Base-by-base conservation (phyloP, 108 stramenopile genomes). In the Hondaea fermentalgiana region DNA sequence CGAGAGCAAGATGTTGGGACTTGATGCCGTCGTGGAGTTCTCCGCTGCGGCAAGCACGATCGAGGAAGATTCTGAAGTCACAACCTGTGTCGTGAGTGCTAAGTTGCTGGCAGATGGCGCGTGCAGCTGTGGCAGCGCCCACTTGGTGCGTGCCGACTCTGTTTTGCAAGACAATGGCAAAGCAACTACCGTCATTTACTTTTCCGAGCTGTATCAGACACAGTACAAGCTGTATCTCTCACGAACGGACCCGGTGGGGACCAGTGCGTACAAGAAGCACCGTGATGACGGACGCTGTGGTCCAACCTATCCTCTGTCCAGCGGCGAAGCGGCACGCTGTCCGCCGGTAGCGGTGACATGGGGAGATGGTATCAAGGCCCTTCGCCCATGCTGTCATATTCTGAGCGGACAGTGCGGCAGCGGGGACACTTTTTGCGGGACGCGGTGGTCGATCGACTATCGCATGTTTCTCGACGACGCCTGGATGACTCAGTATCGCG, bases 311-410 rank as follows among this genome's bases (percentile, higher is more conserved):
- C 76, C 76, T 6, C 51, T 83, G 17, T 43, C 19, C 6, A 53
- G 23, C 23, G 76, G 76, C 76, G 51, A 47, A 16, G 49, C 76
- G n/a, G 76, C 76, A 12, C 76, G 49, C 8, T 83, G 76, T 23
- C 76, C 76, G 16, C 76, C 76, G 25, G 28, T 83, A 12, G 51
- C 6, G 0, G 76, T 83, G 19, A 53, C 76, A 6, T 83, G 76
- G 76, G 23, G 28, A 6, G 76, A 83, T 28, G 76, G 76, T 12
- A 83, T 23, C 1, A 25, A 43, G n/a, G 51, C 19, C 12, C 51
- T 83, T 47, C 76, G 76, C 6, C 76, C 76, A 16, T 83, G 76
- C n/a, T 83, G 76, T 23, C 76, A 83, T 83, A 83, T 83, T 53
- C 45, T 53, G 17, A 83, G 76, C 51, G 76, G 76, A 35, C 10